phyloP scores from a whole-genome alignment of 129 eudicot genomes.

The Helichrysum umbraculigerum region DNA sequence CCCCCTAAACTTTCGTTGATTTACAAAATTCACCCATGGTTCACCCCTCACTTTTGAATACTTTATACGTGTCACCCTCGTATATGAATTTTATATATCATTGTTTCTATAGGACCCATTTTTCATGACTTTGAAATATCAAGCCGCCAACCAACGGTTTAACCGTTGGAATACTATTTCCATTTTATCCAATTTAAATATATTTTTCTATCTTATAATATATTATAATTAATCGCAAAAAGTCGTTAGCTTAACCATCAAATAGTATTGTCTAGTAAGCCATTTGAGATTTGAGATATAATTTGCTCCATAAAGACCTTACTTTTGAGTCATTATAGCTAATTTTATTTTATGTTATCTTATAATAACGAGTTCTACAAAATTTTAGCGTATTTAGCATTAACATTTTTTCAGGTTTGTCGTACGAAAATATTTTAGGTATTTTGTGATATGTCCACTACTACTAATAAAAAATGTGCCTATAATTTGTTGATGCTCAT shows the following conservation, averaged over 20 bases:
- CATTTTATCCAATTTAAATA: background rate
- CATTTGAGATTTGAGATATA: too few relatives aligned
- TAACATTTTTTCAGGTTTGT: background rate
- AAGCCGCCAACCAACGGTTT: constrained; percentile 17
- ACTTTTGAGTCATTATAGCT: too few relatives aligned
- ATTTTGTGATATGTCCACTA: too few relatives aligned
- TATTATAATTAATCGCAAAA: too few relatives aligned
- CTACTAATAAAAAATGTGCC: too few relatives aligned
- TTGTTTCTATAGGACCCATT: constrained; percentile 17
- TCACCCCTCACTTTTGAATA: constrained; percentile 18
- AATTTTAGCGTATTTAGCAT: too few relatives aligned
- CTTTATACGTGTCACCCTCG: constrained; percentile 8
- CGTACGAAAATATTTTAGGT: background rate
- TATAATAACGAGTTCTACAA: too few relatives aligned
- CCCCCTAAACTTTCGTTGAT: constrained; percentile 15
- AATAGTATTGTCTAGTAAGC: background rate
- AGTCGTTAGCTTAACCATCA: too few relatives aligned
- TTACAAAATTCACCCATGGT: background rate
- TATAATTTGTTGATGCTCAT: too few relatives aligned
- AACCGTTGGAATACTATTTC: background rate
- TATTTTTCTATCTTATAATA: background rate
- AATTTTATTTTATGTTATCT: too few relatives aligned
- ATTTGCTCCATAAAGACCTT: too few relatives aligned
- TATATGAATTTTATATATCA: constrained; percentile 11
- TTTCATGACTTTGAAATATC: constrained; percentile 28